Percentiles rank a stretch among this genome's conserved stretches.
Evolutionary conservation across 2,329 filamentous ascomycete species (phyloP).

Genomic region (Diplodia mutila): DNA sequence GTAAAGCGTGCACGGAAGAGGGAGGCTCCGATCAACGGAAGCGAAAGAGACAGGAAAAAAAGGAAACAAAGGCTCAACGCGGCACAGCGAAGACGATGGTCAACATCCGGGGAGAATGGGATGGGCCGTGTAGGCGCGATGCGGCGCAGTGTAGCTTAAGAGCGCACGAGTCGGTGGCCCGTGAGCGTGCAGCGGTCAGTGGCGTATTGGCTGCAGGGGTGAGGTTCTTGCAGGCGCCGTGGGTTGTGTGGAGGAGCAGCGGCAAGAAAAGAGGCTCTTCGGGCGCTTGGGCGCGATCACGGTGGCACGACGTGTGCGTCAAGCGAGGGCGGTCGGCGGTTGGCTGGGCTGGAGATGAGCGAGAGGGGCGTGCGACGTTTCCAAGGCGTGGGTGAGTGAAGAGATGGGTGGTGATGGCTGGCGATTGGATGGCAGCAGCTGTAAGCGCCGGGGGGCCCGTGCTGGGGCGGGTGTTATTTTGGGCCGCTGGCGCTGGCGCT

Average conservation of each 20-base stretch:
- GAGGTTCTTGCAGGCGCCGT: neutral
- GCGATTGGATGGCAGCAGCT: constrained; percentile 17
- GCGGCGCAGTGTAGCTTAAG: constrained; percentile 18
- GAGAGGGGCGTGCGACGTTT: constrained; percentile 1
- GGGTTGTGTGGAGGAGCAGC: constrained; percentile 4
- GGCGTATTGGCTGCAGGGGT: constrained; percentile 21
- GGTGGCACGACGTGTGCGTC: constrained; percentile 16
- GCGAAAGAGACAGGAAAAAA: neutral
- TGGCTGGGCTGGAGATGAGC: constrained; percentile 7
- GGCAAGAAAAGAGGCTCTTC: constrained; percentile 24
- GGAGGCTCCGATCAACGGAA: constrained; percentile 10
- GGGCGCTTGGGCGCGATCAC: constrained; percentile 6
- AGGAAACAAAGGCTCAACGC: neutral
- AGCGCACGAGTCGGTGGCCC: constrained; percentile 6
- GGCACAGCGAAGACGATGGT: constrained; percentile 18
- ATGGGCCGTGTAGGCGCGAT: constrained; percentile 9
- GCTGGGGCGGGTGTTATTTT: constrained; percentile 20
- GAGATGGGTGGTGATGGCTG: neutral
- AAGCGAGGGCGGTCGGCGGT: constrained; percentile 1
- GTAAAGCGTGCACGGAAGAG: neutral
- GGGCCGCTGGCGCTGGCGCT: constrained; percentile 5
- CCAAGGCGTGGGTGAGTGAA: neutral
- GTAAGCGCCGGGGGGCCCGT: constrained; percentile 21
- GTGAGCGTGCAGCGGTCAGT: constrained; percentile 17
- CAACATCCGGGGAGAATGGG: constrained; percentile 21